These are phyloP conservation scores for Escovopsis sp. DNA, from an alignment of 2,329 filamentous ascomycete species.

Conservation along the genomic window DNA sequence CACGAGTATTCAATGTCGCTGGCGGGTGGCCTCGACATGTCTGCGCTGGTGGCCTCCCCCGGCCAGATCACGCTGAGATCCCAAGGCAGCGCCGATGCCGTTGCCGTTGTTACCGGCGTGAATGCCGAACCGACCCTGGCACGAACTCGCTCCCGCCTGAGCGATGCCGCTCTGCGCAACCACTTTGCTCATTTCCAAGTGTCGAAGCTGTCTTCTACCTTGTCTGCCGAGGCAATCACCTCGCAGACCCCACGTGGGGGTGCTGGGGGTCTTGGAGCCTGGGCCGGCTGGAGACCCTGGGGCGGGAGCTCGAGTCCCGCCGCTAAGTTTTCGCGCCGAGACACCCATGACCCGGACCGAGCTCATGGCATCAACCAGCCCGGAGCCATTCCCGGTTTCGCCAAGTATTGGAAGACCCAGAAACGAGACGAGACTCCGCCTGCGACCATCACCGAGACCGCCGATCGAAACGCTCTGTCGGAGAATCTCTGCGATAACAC, in stretches of 20 bases:
- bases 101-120: conserved; percentile 44
- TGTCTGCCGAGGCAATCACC: conserved; percentile 15
- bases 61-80: conserved; percentile 53
- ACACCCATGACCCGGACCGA: conserved; percentile 29
- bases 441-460: conserved; percentile 39
- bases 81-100: conserved; percentile 38
- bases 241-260: conserved; percentile 11
- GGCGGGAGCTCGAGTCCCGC: conserved; percentile 11
- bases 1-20: conserved; percentile 75
- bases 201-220: conserved; percentile 18
- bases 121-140: conserved; percentile 44
- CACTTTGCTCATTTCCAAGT: conserved; percentile 28
- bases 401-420: conserved; percentile 36
- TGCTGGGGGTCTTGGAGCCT: conserved; percentile 24
- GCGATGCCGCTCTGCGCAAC: conserved; percentile 45
- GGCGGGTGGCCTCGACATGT: conserved; percentile 77
- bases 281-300: conserved; percentile 37
- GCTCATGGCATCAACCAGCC: conserved; percentile 65
- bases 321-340: conserved; percentile 7
- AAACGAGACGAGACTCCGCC: conserved; percentile 38
- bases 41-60: conserved; percentile 61
- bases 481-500: conserved; percentile 33
- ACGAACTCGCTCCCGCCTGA: conserved; percentile 28
- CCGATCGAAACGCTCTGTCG: conserved; percentile 46
- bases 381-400: conserved; percentile 59